Evolutionary conservation across 257 asterid genomes (phyloP).

Genomic region (Galeopsis tetrahit): DNA sequence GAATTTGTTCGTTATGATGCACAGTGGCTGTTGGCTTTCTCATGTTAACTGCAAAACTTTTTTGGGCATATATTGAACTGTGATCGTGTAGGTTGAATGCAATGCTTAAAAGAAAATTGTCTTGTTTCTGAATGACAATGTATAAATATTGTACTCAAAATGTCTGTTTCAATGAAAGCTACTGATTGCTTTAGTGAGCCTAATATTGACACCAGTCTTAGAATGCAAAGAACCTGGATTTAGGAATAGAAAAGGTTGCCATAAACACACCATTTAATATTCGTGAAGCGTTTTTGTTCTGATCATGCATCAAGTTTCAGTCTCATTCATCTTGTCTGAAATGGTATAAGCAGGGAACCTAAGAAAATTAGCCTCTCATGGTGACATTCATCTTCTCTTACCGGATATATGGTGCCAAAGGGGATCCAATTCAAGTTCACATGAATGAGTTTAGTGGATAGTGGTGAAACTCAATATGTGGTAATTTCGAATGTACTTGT

Average conservation of each 20-base stretch:
- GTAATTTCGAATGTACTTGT: background rate
- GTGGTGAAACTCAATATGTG: background rate
- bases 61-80: background rate
- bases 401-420: background rate
- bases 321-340: background rate
- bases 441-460: background rate
- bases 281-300: background rate
- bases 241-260: background rate
- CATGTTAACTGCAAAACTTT: background rate
- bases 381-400: background rate
- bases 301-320: background rate
- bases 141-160: too few species aligned
- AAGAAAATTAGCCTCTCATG: background rate
- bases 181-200: background rate
- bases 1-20: background rate
- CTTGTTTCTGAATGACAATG: background rate
- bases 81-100: slow-evolving; percentile 8
- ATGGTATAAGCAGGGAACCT: background rate
- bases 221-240: background rate
- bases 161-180: too few species aligned
- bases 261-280: background rate
- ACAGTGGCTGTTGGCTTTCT: slow-evolving; percentile 1
- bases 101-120: background rate
- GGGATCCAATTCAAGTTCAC: background rate
- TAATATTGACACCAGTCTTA: background rate